phyloP scores from a whole-genome alignment of 2,329 filamentous ascomycete species.

The Diaporthe ampelina region DNA sequence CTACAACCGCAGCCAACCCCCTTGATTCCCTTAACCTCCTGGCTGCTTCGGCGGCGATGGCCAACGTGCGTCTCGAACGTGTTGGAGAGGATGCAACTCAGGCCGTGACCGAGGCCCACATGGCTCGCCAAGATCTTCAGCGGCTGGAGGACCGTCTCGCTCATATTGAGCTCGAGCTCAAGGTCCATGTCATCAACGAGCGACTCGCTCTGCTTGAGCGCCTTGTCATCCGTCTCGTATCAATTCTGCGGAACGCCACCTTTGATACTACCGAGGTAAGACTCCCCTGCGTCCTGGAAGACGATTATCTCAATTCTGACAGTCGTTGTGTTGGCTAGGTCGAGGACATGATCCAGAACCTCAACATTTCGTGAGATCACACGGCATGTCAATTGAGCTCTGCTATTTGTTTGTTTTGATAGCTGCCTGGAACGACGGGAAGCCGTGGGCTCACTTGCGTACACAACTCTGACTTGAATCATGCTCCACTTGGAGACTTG shows the following conservation, averaged over 20 bases:
- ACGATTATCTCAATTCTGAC: neutral
- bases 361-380: neutral
- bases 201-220: neutral
- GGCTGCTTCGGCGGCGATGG: neutral
- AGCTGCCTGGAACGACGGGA: no score
- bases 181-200: neutral
- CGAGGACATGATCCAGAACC: neutral
- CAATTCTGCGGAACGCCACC: slow-evolving; percentile 13
- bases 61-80: neutral
- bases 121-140: neutral
- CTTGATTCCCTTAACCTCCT: neutral
- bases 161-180: neutral
- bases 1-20: neutral
- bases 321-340: neutral
- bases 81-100: neutral
- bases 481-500: neutral
- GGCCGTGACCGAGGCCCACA: neutral
- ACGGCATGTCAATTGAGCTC: neutral
- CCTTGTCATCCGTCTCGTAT: neutral
- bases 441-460: neutral
- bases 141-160: neutral
- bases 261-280: slow-evolving; percentile 11
- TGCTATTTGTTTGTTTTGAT: neutral
- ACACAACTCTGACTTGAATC: neutral
- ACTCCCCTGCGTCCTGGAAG: no score